Percentiles rank a stretch among this genome's conserved stretches.
Evolutionary conservation across 176 grass and related monocot genomes (phyloP).

Genomic region (Oryza brachyantha): DNA sequence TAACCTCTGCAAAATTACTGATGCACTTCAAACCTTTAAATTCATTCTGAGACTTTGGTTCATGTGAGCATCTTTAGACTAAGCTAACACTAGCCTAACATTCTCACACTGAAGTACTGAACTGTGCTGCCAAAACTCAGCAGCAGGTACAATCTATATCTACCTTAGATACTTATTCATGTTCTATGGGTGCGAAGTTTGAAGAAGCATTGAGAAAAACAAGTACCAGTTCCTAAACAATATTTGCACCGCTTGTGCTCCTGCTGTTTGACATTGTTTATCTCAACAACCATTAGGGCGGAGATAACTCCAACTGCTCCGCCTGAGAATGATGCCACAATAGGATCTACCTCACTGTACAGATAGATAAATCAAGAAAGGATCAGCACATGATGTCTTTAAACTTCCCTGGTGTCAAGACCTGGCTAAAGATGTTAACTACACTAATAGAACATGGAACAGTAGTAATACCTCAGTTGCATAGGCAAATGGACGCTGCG

Average conservation of each 20-base stretch:
- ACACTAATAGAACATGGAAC: conserved; percentile 15
- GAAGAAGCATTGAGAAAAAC: background rate
- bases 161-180: background rate
- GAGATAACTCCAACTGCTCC: conserved; percentile 99
- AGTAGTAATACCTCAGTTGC: conserved; percentile 81
- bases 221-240: conserved; percentile 96
- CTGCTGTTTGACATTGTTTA: conserved; percentile 99
- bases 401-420: background rate
- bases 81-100: background rate
- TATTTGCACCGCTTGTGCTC: conserved; percentile 98
- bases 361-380: conserved; percentile 27
- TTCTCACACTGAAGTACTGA: conserved; percentile 3
- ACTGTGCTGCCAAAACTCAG: background rate
- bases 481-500: conserved; percentile 82
- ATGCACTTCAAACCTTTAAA: too few species aligned
- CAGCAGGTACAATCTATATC: background rate
- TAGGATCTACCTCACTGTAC: conserved; percentile 90
- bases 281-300: conserved; percentile 95
- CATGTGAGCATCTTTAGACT: background rate
- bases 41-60: too few species aligned
- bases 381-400: background rate
- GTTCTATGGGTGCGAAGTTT: background rate
- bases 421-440: too few species aligned
- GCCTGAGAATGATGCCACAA: conserved; percentile 96
- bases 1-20: background rate